phyloP scores from a whole-genome alignment of 768 basidiomycete genomes.

The Mycena floridula region DNA sequence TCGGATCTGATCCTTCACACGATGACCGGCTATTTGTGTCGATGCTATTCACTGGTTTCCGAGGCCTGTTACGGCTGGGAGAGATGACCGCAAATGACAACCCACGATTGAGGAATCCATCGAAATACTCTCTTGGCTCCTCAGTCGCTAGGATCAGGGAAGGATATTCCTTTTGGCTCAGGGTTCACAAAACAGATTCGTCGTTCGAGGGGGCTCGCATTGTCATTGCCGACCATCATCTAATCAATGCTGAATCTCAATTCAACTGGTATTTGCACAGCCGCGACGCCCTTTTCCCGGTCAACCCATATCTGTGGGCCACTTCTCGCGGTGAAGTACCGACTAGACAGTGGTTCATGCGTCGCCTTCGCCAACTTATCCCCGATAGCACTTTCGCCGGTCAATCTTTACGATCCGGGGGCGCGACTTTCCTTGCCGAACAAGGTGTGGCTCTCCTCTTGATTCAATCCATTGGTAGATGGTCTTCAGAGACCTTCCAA shows the following conservation, averaged over 20 bases:
- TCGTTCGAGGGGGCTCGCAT: conserved; percentile 7
- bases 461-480: conserved; percentile 24
- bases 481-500: conserved; percentile 22
- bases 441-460: conserved; percentile 12
- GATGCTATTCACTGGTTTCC: background rate
- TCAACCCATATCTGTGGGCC: background rate
- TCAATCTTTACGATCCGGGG: conserved; percentile 18
- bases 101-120: background rate
- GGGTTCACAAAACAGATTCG: background rate
- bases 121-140: background rate
- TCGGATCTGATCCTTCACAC: background rate
- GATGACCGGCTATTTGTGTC: background rate
- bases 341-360: conserved; percentile 1
- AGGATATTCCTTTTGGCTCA: background rate
- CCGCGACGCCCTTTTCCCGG: background rate
- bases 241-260: conserved; percentile 1
- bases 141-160: background rate
- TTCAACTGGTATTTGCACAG: background rate
- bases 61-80: background rate
- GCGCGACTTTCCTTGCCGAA: conserved; percentile 9
- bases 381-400: background rate
- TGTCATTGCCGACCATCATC: conserved; percentile 12
- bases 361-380: background rate
- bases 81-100: background rate
- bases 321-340: background rate